Evolutionary conservation across 768 basidiomycete species (phyloP).

Genomic region (Tubosaeta brunneosetosa): DNA sequence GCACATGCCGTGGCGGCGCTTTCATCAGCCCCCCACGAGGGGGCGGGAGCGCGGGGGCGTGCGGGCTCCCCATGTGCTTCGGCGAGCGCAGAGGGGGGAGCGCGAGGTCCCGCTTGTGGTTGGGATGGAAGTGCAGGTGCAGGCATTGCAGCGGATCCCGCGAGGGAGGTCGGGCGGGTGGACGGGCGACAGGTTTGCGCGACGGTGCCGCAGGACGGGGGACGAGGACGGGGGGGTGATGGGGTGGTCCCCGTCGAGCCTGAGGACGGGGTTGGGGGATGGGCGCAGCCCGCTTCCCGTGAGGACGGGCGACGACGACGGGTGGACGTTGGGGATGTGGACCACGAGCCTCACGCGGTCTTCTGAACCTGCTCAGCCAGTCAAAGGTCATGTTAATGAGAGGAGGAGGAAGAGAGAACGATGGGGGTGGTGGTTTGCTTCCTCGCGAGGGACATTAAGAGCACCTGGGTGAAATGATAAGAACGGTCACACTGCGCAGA

Average conservation of each 20-base stretch:
- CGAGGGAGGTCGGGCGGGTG: slow-evolving; percentile 9
- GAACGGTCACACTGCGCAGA: slow-evolving; percentile 22
- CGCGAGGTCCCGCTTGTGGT: slow-evolving; percentile 17
- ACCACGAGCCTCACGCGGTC: slow-evolving; percentile 12
- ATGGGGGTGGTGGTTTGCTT: slow-evolving; percentile 1
- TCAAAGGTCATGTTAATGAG: slow-evolving; percentile 23
- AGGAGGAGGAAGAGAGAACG: slow-evolving; percentile 11
- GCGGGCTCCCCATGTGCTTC: slow-evolving; percentile 5
- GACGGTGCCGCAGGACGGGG: slow-evolving; percentile 9
- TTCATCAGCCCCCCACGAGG: slow-evolving; percentile 16
- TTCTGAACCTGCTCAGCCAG: slow-evolving; percentile 25
- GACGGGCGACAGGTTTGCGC: slow-evolving; percentile 16
- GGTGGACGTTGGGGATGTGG: slow-evolving; percentile 14
- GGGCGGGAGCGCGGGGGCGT: slow-evolving; percentile 18
- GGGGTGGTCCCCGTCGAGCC: slow-evolving; percentile 15
- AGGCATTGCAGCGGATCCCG: slow-evolving; percentile 19
- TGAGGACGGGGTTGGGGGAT: slow-evolving; percentile 16
- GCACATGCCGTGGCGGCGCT: slow-evolving; percentile 18
- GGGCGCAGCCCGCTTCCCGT: slow-evolving; percentile 17
- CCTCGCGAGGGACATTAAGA: slow-evolving; percentile 27
- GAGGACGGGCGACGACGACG: slow-evolving; percentile 12
- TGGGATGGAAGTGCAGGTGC: slow-evolving; percentile 25
- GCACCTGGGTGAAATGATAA: slow-evolving; percentile 22
- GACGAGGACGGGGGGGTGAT: slow-evolving; percentile 5
- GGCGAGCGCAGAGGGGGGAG: slow-evolving; percentile 5